Conservation (phyloP, 805 yeast species). For the Debaryomyces tyrocola region DNA sequence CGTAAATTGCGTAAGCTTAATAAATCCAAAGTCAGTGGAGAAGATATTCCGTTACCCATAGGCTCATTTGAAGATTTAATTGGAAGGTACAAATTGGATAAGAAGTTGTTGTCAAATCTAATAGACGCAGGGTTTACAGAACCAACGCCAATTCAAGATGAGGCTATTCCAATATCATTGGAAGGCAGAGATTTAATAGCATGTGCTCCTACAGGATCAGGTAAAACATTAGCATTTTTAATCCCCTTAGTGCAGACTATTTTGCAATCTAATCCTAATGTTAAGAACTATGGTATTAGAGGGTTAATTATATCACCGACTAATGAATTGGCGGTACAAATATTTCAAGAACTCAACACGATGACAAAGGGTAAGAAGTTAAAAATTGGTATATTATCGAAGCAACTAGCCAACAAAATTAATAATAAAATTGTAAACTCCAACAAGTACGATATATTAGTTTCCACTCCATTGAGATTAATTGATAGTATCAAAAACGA, state of each 20-base stretch:
- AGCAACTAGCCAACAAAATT: constrained; percentile 68
- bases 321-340: constrained; percentile 88
- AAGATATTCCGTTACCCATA: constrained; percentile 86
- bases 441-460: constrained; percentile 72
- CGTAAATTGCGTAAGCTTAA: constrained; percentile 55
- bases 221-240: constrained; percentile 89
- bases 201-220: constrained; percentile 98
- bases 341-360: constrained; percentile 62
- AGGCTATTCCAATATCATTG: constrained; percentile 76
- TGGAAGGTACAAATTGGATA: constrained; percentile 64
- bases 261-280: constrained; percentile 17
- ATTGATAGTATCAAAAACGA: constrained; percentile 72
- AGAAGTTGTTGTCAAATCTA: constrained; percentile 58
- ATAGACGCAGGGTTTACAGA: constrained; percentile 69
- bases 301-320: constrained; percentile 92
- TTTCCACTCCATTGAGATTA: constrained; percentile 86
- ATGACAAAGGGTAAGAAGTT: constrained; percentile 58
- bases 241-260: constrained; percentile 72
- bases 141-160: constrained; percentile 94
- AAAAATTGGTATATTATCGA: constrained; percentile 64
- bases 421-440: constrained; percentile 58
- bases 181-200: constrained; percentile 77
- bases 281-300: constrained; percentile 53
- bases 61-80: constrained; percentile 84
- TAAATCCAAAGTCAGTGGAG: constrained; percentile 74